phyloP scores from a whole-genome alignment of 805 yeast species.

The Starmerella bombi region DNA sequence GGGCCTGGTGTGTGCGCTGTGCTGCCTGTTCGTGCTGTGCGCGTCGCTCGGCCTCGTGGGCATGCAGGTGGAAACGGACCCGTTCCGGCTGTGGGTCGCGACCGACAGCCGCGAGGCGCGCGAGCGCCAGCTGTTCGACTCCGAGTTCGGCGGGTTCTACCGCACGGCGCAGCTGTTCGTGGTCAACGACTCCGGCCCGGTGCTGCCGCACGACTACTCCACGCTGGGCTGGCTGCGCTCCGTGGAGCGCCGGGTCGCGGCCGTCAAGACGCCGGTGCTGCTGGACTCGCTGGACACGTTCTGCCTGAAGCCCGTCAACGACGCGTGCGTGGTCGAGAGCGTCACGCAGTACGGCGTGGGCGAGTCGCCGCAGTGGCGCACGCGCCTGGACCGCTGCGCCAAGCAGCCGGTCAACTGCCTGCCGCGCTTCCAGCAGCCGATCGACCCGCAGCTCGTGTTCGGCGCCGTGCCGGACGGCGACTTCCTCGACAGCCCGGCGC shows the following conservation, averaged over 20 bases:
- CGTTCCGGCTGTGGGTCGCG: conserved; percentile 83
- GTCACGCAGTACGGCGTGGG: conserved; percentile 74
- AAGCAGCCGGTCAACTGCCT: conserved; percentile 76
- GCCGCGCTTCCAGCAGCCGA: conserved; percentile 84
- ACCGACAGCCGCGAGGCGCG: conserved; percentile 54
- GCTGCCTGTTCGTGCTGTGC: conserved; percentile 33
- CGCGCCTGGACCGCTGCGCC: conserved; percentile 46
- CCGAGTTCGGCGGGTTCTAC: conserved; percentile 81
- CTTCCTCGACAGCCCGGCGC: conserved; percentile 51
- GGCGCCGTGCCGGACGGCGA: conserved; percentile 34
- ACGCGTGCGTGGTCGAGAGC: conserved; percentile 71
- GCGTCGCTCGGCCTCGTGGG: conserved; percentile 41
- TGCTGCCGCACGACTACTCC: conserved; percentile 44
- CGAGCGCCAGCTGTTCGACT: conserved; percentile 58
- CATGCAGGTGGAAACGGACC: conserved; percentile 59
- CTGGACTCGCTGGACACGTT: conserved; percentile 41
- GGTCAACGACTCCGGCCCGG: conserved; percentile 53
- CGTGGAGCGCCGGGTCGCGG: conserved; percentile 47
- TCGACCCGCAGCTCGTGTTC: conserved; percentile 57
- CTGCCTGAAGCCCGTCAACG: conserved; percentile 71
- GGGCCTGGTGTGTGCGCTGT: conserved; percentile 34
- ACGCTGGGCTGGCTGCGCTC: conserved; percentile 78
- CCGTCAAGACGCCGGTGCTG: conserved; percentile 23
- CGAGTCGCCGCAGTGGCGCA: conserved; percentile 45
- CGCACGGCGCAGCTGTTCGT: conserved; percentile 74